A percentile compares a stretch with the other conserved stretches of the same genome.
phyloP scores from a whole-genome alignment of 148 eudicot species.

The Camellia sinensis region DNA sequence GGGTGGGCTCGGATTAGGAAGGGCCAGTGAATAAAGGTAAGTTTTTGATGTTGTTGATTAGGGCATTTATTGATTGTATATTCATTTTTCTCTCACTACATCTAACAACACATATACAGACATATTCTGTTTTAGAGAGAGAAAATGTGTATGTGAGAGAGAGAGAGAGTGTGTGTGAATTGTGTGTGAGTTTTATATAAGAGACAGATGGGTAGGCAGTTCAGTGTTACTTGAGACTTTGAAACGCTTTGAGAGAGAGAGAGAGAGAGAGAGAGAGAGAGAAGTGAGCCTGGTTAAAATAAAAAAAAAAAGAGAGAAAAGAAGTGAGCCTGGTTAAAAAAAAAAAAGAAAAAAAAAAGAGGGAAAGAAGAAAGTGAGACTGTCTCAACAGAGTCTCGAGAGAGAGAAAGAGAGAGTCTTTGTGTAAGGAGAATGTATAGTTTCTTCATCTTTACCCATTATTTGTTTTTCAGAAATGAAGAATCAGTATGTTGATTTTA shows the following conservation, averaged over 20 bases:
- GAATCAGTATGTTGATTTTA: background rate
- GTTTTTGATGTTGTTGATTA: background rate
- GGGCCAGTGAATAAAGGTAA: slow-evolving; percentile 7
- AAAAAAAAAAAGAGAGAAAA: too few species aligned
- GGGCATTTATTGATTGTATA: background rate
- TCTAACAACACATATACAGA: background rate
- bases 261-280: too few species aligned
- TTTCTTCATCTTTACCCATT: background rate
- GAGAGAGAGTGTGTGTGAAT: too few species aligned
- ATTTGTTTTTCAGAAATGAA: background rate
- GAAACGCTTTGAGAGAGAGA: background rate
- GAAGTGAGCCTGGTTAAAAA: too few species aligned
- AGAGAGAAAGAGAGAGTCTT: too few species aligned
- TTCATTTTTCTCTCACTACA: background rate
- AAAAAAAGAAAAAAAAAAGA: too few species aligned
- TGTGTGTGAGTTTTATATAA: too few species aligned
- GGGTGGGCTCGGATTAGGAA: background rate
- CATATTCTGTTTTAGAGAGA: background rate
- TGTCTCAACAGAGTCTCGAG: background rate
- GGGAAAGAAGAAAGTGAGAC: too few species aligned
- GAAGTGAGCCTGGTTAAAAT: too few species aligned
- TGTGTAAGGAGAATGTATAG: too few species aligned
- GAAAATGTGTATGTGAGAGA: background rate
- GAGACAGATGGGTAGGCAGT: too few species aligned
- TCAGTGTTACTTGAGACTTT: background rate